Evolutionary conservation across 108 stramenopile species (phyloP), one percentile per base, ranked within the genome.

Genomic region (Phaeodactylum tricornutum): DNA sequence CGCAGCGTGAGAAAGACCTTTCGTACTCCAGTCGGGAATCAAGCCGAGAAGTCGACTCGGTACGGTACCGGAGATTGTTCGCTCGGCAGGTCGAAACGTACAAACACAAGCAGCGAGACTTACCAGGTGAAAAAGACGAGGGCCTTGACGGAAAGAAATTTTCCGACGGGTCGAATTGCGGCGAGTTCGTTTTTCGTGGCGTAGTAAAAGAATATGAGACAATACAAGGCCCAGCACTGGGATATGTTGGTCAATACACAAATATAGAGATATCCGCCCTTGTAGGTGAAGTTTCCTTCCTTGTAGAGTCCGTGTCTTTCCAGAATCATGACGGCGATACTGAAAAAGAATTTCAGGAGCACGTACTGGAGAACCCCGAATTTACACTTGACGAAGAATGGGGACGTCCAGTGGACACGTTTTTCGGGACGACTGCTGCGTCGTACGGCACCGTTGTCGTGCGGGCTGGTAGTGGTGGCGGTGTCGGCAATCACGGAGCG

Each of bases 121-220:
- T n/a, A n/a, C 93, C 94, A 98, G 0, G 95, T 93, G 46, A 96
- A 92, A 57, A 98, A 98, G 3, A 98, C 92, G 21, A 98, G 61
- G 0, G 89, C 78, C 62, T 98, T 98, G 37, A 98, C 93, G 28
- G 67, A 66, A 33, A 98, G 47, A 37, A 98, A 98, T 56, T 98
- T 98, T 34, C 91, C 92, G 5, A 96, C 83, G 9, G 97, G 95
- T 35, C 87, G 72, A 43, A 94, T 92, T 0, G 80, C 81, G 3
- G 64, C 59, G 33, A 96, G 69, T 55, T 95, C 95, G 57, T 92
- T 84, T 43, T 85, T 77, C 25, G 84, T 82, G 46, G 85, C 93
- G 54, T 77, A 85, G 49, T 98, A 98, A 37, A 98, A 95, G 48
- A 94, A 74, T 17, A 94, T 84, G 41, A 98, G 57, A 49, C 92